Base-by-base conservation (phyloP, 305 asterid genomes). In the Rubia occidens region DNA sequence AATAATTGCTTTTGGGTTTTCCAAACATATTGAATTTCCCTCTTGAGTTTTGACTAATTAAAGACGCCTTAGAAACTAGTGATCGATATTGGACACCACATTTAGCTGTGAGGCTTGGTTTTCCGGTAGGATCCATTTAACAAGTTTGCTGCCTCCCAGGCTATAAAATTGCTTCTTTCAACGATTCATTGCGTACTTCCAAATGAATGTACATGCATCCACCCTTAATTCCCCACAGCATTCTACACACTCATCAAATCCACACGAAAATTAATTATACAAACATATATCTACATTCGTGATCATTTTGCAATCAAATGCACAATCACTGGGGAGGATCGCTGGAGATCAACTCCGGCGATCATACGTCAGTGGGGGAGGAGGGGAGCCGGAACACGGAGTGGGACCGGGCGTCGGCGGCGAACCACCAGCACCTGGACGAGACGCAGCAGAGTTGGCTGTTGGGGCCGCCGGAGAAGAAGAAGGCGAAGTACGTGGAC, bases 291-390 rank as follows among this genome's bases (percentile, higher is more conserved):
- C n/a, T n/a, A n/a, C n/a, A n/a, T n/a, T n/a, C n/a, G n/a, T n/a
- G 32, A 29, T 29, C 1, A 1, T 54, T 55, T 55, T 8, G 8
- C 11, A 2, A 20, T 10, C 35, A 24, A 24, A 88, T 91, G 97
- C 79, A 86, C 45, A 88, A 87, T 65, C 91, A 87, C 42, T 91
- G 97, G 97, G 97, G 97, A 72, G 97, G 97, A 65, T 40, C 97
- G 6, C 39, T 91, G 74, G 96, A 91, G 69, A 82, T 91, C 59
- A 70, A 79, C 64, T 84, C 71, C 0, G 85, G 71, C 0, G 87
- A 53, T 71, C 89, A n/a, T 26, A 74, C 89, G 15, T 32, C 75
- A 18, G 20, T 71, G 5, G 91, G 80, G 0, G 87, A 86, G 1
- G 88, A 83, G 1, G 72, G 75, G 56, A 80, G 86, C 51, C 64